Conservation (phyloP, 768 basidiomycete species). For the Mycena sanguinolenta region DNA sequence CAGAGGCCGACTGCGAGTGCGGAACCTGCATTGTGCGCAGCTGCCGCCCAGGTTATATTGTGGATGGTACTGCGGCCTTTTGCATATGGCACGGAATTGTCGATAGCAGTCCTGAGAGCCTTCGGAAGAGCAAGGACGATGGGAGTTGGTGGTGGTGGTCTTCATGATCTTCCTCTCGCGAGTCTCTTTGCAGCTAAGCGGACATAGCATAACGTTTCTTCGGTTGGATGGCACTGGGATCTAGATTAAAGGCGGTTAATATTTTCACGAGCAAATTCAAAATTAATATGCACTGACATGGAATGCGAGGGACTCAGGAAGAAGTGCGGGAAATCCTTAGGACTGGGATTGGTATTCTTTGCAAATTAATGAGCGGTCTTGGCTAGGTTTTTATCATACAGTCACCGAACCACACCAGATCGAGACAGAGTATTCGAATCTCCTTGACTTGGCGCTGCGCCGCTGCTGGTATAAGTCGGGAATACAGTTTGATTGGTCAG, state of each 20-base stretch:
- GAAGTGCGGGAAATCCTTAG: too few relatives aligned
- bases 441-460: too few relatives aligned
- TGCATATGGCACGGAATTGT: constrained; percentile 16
- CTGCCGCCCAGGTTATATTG: constrained; percentile 13
- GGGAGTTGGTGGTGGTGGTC: constrained; percentile 9
- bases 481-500: too few relatives aligned
- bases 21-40: constrained; percentile 10
- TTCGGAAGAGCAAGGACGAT: neutral
- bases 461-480: too few relatives aligned
- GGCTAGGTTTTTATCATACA: too few relatives aligned
- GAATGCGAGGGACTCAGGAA: too few relatives aligned
- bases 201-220: neutral
- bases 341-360: too few relatives aligned
- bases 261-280: neutral
- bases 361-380: too few relatives aligned
- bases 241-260: neutral
- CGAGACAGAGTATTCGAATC: too few relatives aligned
- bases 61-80: neutral
- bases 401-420: too few relatives aligned
- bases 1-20: constrained; percentile 10
- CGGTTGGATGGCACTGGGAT: neutral
- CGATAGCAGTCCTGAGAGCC: neutral
- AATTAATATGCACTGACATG: neutral
- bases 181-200: neutral
- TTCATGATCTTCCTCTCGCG: neutral